Conservation (phyloP, 345 rosid species). For the Arabis hirsuta region DNA sequence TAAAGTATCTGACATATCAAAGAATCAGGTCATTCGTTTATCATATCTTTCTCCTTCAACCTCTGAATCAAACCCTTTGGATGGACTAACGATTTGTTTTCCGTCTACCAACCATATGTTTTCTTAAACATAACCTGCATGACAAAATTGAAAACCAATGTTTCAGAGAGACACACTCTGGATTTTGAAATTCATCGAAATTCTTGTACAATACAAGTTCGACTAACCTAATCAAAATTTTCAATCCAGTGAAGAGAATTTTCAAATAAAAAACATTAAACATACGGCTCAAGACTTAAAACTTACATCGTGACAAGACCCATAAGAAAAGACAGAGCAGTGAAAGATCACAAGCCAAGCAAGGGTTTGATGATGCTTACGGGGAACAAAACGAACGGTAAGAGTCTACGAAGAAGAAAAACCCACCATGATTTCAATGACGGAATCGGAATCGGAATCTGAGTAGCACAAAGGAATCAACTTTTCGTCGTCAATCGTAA, state of each 20-base stretch:
- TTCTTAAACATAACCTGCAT: not conserved
- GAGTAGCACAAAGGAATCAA: not conserved
- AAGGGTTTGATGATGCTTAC: not conserved
- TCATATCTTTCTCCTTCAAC: not conserved
- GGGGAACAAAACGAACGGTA: not conserved
- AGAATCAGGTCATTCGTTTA: not conserved
- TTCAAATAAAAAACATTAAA: not conserved
- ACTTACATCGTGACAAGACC: not conserved
- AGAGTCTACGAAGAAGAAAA: not conserved
- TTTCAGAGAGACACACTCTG: constrained; percentile 8
- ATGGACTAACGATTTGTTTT: not conserved
- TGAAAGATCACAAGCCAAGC: not conserved
- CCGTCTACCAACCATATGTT: not conserved
- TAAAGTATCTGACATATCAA: not conserved
- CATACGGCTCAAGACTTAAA: not conserved
- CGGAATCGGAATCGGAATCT: not conserved
- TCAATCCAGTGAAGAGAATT: not conserved
- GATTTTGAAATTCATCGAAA: not conserved
- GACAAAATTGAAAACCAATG: not conserved
- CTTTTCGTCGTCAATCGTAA: no score
- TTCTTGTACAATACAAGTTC: not conserved
- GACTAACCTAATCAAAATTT: not conserved
- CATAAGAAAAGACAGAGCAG: not conserved
- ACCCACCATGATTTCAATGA: not conserved
- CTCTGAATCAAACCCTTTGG: no score